These are phyloP conservation scores for Crithidia fasciculata DNA, from an alignment of 208 protist genomes.

Conservation along the genomic window DNA sequence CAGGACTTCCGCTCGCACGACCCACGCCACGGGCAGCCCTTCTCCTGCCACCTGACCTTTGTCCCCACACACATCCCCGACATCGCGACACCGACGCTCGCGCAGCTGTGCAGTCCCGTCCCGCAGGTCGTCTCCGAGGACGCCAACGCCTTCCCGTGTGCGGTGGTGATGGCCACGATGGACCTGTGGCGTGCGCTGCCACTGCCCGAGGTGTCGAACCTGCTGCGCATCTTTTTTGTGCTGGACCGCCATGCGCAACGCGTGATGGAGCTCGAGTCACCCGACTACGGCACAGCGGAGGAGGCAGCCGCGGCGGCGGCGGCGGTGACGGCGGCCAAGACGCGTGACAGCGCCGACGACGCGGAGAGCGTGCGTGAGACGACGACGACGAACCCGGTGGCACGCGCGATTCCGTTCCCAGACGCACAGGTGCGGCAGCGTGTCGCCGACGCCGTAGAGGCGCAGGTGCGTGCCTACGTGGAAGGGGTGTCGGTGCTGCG, in stretches of 20 bases:
- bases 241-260: slow-evolving; percentile 57
- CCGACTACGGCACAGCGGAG: slow-evolving; percentile 28
- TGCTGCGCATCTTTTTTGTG: slow-evolving; percentile 60
- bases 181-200: slow-evolving; percentile 65
- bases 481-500: not conserved
- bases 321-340: slow-evolving; percentile 7
- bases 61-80: slow-evolving; percentile 17
- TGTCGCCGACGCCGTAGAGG: slow-evolving; percentile 13
- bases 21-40: slow-evolving; percentile 32
- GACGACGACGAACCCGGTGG: not conserved
- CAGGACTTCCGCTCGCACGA: slow-evolving; percentile 35
- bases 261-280: slow-evolving; percentile 40
- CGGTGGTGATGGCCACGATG: slow-evolving; percentile 37
- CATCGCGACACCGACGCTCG: slow-evolving; percentile 13
- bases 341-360: slow-evolving; percentile 8
- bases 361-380: not conserved
- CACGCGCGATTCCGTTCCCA: slow-evolving; percentile 19
- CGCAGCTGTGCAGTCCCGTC: slow-evolving; percentile 12
- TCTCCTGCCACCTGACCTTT: slow-evolving; percentile 27
- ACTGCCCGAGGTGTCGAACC: slow-evolving; percentile 38
- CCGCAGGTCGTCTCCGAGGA: slow-evolving; percentile 6
- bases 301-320: not conserved
- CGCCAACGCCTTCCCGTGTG: slow-evolving; percentile 27
- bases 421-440: slow-evolving; percentile 24
- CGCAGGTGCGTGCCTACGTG: slow-evolving; percentile 24